These are phyloP conservation scores for Agapanthus africanus DNA, from an alignment of 106 monocot species.

Conservation along the genomic window DNA sequence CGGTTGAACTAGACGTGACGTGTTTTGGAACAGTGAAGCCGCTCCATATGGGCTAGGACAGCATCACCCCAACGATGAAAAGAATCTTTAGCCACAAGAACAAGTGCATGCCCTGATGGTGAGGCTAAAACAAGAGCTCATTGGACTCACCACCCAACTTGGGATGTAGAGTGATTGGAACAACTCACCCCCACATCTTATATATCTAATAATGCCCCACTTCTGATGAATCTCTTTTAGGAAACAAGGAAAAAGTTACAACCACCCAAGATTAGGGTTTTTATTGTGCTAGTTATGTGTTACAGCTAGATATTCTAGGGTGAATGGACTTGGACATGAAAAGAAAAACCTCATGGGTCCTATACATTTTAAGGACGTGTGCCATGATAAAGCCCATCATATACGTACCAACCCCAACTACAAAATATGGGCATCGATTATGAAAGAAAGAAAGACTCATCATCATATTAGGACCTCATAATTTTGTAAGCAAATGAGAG, in stretches of 20 bases:
- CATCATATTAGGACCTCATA: too few relatives aligned
- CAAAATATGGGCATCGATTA: neutral
- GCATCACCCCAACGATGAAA: too few relatives aligned
- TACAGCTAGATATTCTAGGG: neutral
- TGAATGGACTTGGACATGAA: neutral
- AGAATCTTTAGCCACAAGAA: neutral
- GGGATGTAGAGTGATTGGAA: neutral
- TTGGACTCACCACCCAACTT: neutral
- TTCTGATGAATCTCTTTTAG: neutral
- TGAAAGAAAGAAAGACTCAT: too few relatives aligned
- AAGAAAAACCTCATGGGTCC: neutral
- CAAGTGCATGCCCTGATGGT: neutral
- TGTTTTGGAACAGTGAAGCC: too few relatives aligned
- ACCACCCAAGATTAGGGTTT: neutral
- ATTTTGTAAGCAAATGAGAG: neutral
- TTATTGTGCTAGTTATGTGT: neutral
- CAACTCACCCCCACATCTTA: neutral
- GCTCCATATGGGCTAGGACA: too few relatives aligned
- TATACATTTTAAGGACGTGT: neutral
- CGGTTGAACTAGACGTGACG: too few relatives aligned
- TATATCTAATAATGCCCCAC: neutral
- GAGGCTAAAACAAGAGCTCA: neutral
- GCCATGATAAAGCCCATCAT: constrained; percentile 1
- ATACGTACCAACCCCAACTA: neutral
- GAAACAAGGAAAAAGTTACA: neutral